Base-by-base conservation (phyloP, 2,329 filamentous ascomycete genomes). In the Aspergillus fischeri region DNA sequence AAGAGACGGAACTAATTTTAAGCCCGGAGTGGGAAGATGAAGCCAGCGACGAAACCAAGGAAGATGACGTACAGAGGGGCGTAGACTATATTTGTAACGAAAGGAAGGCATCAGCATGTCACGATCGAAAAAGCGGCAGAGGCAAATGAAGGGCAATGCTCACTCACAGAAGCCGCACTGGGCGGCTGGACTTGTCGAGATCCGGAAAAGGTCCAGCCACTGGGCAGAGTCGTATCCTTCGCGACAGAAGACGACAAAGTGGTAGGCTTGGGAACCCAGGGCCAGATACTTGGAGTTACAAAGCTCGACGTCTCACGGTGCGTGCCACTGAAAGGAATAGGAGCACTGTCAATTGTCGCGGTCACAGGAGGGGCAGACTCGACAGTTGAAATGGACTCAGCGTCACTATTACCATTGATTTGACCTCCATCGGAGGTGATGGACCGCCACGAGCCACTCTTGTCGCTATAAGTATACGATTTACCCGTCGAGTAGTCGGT, bases 401-500 rank as follows among this genome's bases (percentile, higher is more conserved):
- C 77, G 35, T 79, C 83, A 58, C 63, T 69, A 35, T 89, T 72
- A 29, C 83, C 85, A 72, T 91, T 91, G 73, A 97, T 80, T 63
- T 80, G 75, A 60, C 94, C 94, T 62, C 86, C 92, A n/a, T 88
- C 83, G 53, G 93, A 86, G 65, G 84, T 76, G 73, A 99, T 97
- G 51, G 90, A 93, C 63, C 84, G 70, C 90, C 91, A 96, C 24
- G 80, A 83, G 50, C 94, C 94, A 50, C 83, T 87, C 41, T 81
- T 84, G 72, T 94, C 90, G 63, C 84, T 84, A 77, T 97, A 99
- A 56, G 78, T 80, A 80, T 99, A 99, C 61, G 88, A 80, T 20
- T 83, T 87, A 54, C 94, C 94, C 1, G 92, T 97, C 24, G 92
- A 97, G 79, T 97, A 99, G 78, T 99, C 94, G 52, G 87, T 87